Evolutionary conservation across 2,329 filamentous ascomycete species (phyloP).

Genomic region (Aureobasidium sp.): DNA sequence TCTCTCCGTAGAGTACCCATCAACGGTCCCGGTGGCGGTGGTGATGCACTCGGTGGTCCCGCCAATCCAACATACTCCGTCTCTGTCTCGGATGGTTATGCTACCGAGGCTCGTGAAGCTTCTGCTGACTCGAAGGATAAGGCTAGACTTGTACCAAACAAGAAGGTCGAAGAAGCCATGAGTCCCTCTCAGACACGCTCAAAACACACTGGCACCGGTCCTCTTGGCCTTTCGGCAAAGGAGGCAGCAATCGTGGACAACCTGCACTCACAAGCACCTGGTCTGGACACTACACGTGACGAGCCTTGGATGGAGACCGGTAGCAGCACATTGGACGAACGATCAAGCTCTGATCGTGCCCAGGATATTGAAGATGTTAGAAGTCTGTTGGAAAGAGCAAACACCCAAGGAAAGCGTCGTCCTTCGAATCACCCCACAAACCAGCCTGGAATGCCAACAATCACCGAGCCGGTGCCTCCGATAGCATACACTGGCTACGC

Average conservation of each 20-base stretch:
- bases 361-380: conserved; percentile 32
- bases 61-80: conserved; percentile 79
- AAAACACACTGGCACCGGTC: conserved; percentile 25
- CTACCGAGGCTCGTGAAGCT: conserved; percentile 51
- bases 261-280: conserved; percentile 37
- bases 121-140: conserved; percentile 43
- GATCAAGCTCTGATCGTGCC: conserved; percentile 33
- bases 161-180: conserved; percentile 18
- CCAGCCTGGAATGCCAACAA: conserved; percentile 14
- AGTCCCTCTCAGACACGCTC: conserved; percentile 15
- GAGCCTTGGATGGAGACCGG: conserved; percentile 37
- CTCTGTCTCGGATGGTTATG: conserved; percentile 60
- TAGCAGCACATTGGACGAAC: conserved; percentile 28
- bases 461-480: conserved; percentile 8
- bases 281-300: conserved; percentile 36
- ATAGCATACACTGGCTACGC: conserved; percentile 7
- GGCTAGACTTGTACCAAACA: conserved; percentile 53
- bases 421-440: conserved; percentile 17
- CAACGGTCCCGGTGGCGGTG: conserved; percentile 66
- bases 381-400: conserved; percentile 36
- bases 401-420: conserved; percentile 36
- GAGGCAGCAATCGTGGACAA: conserved; percentile 37
- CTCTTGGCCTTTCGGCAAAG: conserved; percentile 22
- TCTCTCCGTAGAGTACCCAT: conserved; percentile 85
- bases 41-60: conserved; percentile 49